Evolutionary conservation across 129 eudicot species (phyloP), one percentile per base, ranked within the genome.

Genomic region (Pseudognaphalium luteoalbum): DNA sequence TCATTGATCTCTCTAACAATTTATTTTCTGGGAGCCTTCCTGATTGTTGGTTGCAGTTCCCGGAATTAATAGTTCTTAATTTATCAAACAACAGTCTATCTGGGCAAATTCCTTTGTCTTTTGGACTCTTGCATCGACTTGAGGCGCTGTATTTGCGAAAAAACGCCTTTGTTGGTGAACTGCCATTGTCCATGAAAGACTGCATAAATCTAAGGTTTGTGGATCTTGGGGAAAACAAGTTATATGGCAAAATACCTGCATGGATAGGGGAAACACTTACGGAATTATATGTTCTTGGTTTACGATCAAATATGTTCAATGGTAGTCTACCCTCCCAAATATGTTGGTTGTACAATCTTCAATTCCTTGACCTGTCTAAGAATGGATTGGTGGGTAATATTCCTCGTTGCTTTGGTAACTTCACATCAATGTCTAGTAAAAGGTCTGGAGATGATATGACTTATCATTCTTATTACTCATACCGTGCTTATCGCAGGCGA

Each of bases 331-430:
- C 86, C 29, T 33, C 34, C 76, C 52, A 32, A 47, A 8, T 75
- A 60, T 74, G 83, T 65, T 20, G 42, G 33, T 62, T 81, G 17
- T 29, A 22, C 8, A 19, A 62, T 21, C n/a, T 76, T 25, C 73
- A 76, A 28, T 15, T 81, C 70, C 74, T 81, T 30, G 85, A 81
- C 64, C 30, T 83, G 11, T 83, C 86, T 68, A 21, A 29, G 4
- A 83, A 78, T 19, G 33, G 44, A 33, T 16, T 74, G 15, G 50
- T 60, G 4, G 88, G 86, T 22, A 65, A 21, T 34, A 70, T 85
- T 51, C 83, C 78, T 33, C 37, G 6, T 11, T 81, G 85, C 22
- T n/a, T 81, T 3, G 16, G 35, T 32, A 63, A 75, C 15, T 20
- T 72, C 71, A 58, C 56, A 50, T 69, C 72, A 33, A 66, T 77